Evolutionary conservation across 2,329 filamentous ascomycete species (phyloP), one percentile per base, ranked within the genome.

Genomic region (Calonectria pseudoturangicola): DNA sequence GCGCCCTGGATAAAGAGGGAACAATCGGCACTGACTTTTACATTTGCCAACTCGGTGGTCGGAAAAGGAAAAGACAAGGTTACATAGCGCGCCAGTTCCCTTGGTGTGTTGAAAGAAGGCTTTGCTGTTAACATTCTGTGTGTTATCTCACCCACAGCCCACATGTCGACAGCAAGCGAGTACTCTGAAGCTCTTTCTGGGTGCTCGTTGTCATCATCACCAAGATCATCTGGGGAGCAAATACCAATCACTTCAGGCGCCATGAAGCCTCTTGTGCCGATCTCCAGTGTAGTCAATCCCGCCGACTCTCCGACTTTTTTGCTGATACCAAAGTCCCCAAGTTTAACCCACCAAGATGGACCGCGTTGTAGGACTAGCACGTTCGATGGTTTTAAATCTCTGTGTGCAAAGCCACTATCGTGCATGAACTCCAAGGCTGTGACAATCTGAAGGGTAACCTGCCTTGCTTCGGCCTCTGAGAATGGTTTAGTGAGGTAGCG

Each of bases 131-230:
- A 5, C 33, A 54, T 41, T 12, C 63, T 50, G 39, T 66, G 63
- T 7, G 63, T 21, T 8, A 88, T 75, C 82, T 83, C 58, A 84
- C 84, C 58, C 85, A 89, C 2, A 18, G 67, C 73, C 68, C 88
- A 71, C n/a, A 68, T 21, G 28, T 71, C 69, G 27, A 71, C 41
- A 5, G 63, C 25, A 3, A 21, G 18, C 8, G 68, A 56, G 25
- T 58, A 60, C 8, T 36, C 21, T 12, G 10, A 7, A 18, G 25
- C 28, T 15, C 36, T 25, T 4, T 27, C 16, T 7, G 63, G 25
- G 13, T 33, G 12, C 15, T 45, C 43, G 2, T 18, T n/a, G 18
- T 45, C 18, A 7, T 27, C 50, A 7, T 36, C 50, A 45, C 36
- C 41, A 27, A 69, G 13, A 16, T 36, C 65, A 25, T 36, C 27